phyloP scores from a whole-genome alignment of 2,329 filamentous ascomycete genomes.

The Chalara sp. region DNA sequence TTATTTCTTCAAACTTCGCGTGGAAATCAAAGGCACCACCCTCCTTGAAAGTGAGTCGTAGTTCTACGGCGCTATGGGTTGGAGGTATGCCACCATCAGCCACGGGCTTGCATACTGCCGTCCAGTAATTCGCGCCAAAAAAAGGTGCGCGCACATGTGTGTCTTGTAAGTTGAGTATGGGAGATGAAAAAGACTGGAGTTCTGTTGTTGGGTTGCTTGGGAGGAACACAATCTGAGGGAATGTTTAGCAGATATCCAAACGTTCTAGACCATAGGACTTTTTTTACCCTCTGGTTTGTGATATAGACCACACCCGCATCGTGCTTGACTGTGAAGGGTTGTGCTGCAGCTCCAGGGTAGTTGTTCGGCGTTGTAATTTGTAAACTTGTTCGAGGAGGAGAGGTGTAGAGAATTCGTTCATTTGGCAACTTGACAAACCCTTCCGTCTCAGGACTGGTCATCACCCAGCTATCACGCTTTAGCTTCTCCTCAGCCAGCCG shows the following conservation, averaged over 20 bases:
- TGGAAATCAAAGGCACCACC: conserved; percentile 93
- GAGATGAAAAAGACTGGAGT: conserved; percentile 81
- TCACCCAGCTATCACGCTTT: conserved; percentile 67
- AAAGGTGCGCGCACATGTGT: conserved; percentile 81
- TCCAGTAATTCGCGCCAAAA: conserved; percentile 91
- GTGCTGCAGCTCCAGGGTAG: conserved; percentile 44
- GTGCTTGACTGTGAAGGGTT: conserved; percentile 64
- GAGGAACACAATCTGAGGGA: conserved; percentile 73
- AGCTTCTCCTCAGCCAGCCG: conserved; percentile 21
- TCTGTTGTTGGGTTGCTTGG: conserved; percentile 59
- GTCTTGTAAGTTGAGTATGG: conserved; percentile 82
- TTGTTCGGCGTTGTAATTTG: conserved; percentile 59
- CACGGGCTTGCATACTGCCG: conserved; percentile 71
- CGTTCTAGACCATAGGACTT: conserved; percentile 11
- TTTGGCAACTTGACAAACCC: conserved; percentile 79
- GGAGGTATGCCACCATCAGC: conserved; percentile 76
- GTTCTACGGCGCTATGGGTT: conserved; percentile 64
- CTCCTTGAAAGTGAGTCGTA: conserved; percentile 87
- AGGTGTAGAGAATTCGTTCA: conserved; percentile 76
- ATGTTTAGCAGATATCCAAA: conserved; percentile 10
- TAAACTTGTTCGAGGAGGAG: conserved; percentile 71
- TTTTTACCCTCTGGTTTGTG: conserved; percentile 73
- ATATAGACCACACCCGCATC: conserved; percentile 71
- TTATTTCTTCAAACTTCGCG: conserved; percentile 73
- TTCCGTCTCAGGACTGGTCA: conserved; percentile 65